phyloP scores from a whole-genome alignment of 495 filamentous ascomycete species.

The Tetracladium setigerum region DNA sequence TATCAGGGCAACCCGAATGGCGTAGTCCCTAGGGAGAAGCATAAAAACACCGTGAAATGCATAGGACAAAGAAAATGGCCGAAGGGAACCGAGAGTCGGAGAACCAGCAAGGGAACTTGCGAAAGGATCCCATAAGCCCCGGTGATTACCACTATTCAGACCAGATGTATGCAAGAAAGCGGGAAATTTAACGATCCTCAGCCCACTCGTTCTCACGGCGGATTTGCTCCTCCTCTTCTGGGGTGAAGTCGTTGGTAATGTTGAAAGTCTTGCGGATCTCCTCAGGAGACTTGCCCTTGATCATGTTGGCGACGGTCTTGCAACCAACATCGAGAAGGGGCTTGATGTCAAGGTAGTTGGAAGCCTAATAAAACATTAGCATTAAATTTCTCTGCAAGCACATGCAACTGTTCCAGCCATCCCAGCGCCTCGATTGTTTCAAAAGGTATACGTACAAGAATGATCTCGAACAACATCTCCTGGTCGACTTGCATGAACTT shows the following conservation, averaged over 20 bases:
- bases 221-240: slow-evolving; percentile 78
- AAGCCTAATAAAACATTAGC: slow-evolving; percentile 36
- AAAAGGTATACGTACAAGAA: slow-evolving; percentile 58
- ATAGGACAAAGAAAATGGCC: too few species aligned
- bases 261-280: slow-evolving; percentile 82
- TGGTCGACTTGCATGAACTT: slow-evolving; percentile 99
- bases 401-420: neutral
- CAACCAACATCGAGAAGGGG: slow-evolving; percentile 73
- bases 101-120: too few species aligned
- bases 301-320: slow-evolving; percentile 83
- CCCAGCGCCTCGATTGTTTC: too few species aligned
- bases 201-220: slow-evolving; percentile 81
- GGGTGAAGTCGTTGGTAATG: slow-evolving; percentile 77
- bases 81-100: too few species aligned
- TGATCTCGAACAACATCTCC: slow-evolving; percentile 99
- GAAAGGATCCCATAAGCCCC: too few species aligned
- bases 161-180: too few species aligned
- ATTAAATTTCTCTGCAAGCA: slow-evolving; percentile 17
- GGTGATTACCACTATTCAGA: too few species aligned
- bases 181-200: slow-evolving; percentile 58
- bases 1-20: too few species aligned
- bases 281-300: slow-evolving; percentile 77
- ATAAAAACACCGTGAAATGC: too few species aligned
- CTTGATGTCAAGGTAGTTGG: slow-evolving; percentile 80
- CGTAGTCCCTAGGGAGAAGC: too few species aligned